Evolutionary conservation across 1,139 yeast species (phyloP).

Genomic region (Wickerhamiella infanticola): DNA sequence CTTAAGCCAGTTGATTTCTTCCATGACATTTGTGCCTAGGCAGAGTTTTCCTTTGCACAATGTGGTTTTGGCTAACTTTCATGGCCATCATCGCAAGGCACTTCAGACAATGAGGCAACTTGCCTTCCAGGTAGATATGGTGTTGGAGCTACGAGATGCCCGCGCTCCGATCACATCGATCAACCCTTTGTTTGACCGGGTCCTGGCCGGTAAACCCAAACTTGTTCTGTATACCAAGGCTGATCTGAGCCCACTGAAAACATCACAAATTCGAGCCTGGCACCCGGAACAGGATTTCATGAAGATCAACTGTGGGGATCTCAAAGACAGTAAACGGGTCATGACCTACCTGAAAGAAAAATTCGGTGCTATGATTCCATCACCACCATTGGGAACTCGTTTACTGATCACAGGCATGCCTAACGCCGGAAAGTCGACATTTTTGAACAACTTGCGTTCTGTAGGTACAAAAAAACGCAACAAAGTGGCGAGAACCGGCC

Average conservation of each 20-base stretch:
- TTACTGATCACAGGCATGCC: constrained; percentile 87
- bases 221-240: constrained; percentile 54
- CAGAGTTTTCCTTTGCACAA: constrained; percentile 42
- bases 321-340: constrained; percentile 36
- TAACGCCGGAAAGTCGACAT: constrained; percentile 91
- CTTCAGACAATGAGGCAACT: constrained; percentile 50
- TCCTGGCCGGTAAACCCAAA: constrained; percentile 43
- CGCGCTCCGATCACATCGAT: constrained; percentile 80
- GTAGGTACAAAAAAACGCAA: constrained; percentile 33
- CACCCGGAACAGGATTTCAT: constrained; percentile 41
- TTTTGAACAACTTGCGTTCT: constrained; percentile 58
- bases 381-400: constrained; percentile 72
- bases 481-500: constrained; percentile 76
- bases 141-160: constrained; percentile 74
- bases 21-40: constrained; percentile 21
- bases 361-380: constrained; percentile 25
- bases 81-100: constrained; percentile 84
- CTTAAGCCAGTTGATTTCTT: not conserved
- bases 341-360: constrained; percentile 31
- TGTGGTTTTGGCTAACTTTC: constrained; percentile 61
- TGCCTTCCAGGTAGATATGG: constrained; percentile 49
- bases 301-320: constrained; percentile 44
- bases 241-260: constrained; percentile 28
- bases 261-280: constrained; percentile 33
- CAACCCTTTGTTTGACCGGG: constrained; percentile 62